Conservation (phyloP, 1,284 basidiomycete species). For the Cutaneotrichosporon dermatis region DNA sequence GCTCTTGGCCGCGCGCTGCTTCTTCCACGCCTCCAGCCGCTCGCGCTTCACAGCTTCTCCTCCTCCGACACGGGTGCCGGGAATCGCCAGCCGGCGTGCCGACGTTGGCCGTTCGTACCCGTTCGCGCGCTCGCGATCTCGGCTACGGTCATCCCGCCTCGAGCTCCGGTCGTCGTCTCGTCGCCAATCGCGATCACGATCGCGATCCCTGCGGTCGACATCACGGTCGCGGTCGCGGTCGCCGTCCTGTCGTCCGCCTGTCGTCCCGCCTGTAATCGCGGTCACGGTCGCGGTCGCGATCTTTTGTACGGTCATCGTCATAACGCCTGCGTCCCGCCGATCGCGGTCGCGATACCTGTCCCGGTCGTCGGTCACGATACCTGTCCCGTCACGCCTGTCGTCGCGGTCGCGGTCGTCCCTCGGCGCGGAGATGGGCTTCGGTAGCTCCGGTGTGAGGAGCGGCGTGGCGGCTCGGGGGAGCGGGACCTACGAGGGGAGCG, state of each 20-base stretch:
- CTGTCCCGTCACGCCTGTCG: conserved; percentile 10
- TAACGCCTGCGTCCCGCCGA: conserved; percentile 6
- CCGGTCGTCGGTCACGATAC: conserved; percentile 6
- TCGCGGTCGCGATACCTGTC: conserved; percentile 10
- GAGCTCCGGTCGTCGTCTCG: conserved; percentile 14
- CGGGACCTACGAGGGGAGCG: conserved; percentile 28
- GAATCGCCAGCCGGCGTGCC: conserved; percentile 16
- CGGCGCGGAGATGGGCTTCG: conserved; percentile 17
- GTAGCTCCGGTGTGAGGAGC: conserved; percentile 24
- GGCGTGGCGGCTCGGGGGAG: conserved; percentile 20
- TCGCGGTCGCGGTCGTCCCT: conserved; percentile 8
- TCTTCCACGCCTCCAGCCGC: conserved; percentile 92
- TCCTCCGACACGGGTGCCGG: conserved; percentile 57
- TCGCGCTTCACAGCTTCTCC: conserved; percentile 80
- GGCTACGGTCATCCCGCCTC: conserved; percentile 7
- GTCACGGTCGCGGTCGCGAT: conserved; percentile 9
- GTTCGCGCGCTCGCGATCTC: conserved; percentile 16
- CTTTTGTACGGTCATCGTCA: conserved; percentile 3
- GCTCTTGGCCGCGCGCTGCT: conserved; percentile 79
- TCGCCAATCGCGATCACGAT: conserved; percentile 20
- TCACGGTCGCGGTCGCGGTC: conserved; percentile 15
- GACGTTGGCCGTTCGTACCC: conserved; percentile 19
- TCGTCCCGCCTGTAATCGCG: conserved; percentile 13
- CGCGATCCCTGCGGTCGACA: conserved; percentile 15
- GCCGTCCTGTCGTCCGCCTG: conserved; percentile 3